phyloP scores from a whole-genome alignment of 2,329 filamentous ascomycete species.

The Aotearoamyces nothofagi region DNA sequence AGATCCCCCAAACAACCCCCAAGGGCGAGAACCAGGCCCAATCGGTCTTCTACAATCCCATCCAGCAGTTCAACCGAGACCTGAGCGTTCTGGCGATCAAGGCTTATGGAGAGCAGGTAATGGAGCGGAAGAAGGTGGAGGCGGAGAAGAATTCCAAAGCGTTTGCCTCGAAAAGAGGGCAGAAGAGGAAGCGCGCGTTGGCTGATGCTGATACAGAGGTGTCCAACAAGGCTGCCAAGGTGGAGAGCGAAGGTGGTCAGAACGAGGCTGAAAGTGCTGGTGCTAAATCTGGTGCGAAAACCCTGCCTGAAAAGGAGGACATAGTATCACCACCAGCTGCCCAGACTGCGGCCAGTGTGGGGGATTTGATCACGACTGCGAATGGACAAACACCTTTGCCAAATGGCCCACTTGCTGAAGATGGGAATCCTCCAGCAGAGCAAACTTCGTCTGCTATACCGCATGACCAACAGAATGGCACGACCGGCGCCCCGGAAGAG shows the following conservation, averaged over 20 bases:
- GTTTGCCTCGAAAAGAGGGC: conserved; percentile 21
- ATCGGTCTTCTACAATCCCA: conserved; percentile 96
- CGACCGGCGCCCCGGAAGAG: background rate
- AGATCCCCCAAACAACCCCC: conserved; percentile 25
- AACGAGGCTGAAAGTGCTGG: conserved; percentile 2
- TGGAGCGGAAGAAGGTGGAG: conserved; percentile 28
- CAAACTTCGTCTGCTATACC: background rate
- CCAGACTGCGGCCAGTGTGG: background rate
- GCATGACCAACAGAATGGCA: background rate
- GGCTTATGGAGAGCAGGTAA: conserved; percentile 61
- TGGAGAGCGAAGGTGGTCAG: conserved; percentile 7
- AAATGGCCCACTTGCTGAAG: background rate
- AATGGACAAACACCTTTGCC: background rate
- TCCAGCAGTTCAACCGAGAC: conserved; percentile 97
- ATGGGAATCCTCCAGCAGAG: background rate
- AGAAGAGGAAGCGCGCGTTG: conserved; percentile 27
- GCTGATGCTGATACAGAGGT: conserved; percentile 19
- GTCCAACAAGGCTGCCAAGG: conserved; percentile 20
- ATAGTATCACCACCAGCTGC: background rate
- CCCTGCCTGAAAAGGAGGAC: background rate
- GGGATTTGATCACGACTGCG: background rate
- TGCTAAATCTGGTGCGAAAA: background rate
- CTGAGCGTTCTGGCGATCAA: conserved; percentile 85
- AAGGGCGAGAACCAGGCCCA: conserved; percentile 44
- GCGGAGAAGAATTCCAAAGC: conserved; percentile 26